Conservation (phyloP, 2,329 filamentous ascomycete species). For the Fusarium stilboides region DNA sequence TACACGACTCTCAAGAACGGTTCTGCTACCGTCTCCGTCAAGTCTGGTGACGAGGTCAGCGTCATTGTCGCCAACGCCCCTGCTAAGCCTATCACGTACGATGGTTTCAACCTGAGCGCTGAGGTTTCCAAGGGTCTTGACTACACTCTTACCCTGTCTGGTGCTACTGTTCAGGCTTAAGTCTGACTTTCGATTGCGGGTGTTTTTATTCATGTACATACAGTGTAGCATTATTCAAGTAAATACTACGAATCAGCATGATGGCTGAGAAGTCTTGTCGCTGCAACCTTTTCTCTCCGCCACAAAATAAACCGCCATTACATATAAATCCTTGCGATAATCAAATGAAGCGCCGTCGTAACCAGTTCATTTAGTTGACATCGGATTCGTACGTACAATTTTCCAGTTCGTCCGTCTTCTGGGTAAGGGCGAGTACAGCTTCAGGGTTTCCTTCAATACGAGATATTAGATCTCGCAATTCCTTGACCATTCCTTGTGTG, state of each 20-base stretch:
- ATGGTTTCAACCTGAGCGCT: slow-evolving; percentile 58
- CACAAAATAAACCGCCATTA: too few relatives aligned
- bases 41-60: slow-evolving; percentile 59
- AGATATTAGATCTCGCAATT: too few relatives aligned
- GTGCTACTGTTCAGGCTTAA: slow-evolving; percentile 46
- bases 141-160: slow-evolving; percentile 56
- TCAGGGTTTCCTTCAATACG: too few relatives aligned
- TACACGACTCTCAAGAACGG: slow-evolving; percentile 57
- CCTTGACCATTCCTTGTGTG: too few relatives aligned
- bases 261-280: too few relatives aligned
- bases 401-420: too few relatives aligned
- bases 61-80: slow-evolving; percentile 66
- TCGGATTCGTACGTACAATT: too few relatives aligned
- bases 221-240: not conserved
- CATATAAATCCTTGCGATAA: too few relatives aligned
- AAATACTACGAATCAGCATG: not conserved
- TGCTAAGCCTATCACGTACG: slow-evolving; percentile 59
- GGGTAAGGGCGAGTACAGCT: too few relatives aligned
- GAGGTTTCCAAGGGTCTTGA: slow-evolving; percentile 58
- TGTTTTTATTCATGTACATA: slow-evolving; percentile 26
- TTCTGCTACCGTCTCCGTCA: slow-evolving; percentile 53
- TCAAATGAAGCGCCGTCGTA: too few relatives aligned
- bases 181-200: not conserved
- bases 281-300: too few relatives aligned
- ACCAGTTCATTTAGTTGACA: too few relatives aligned